Conservation (phyloP, 2,329 filamentous ascomycete genomes). For the Macroventuria anomochaeta region DNA sequence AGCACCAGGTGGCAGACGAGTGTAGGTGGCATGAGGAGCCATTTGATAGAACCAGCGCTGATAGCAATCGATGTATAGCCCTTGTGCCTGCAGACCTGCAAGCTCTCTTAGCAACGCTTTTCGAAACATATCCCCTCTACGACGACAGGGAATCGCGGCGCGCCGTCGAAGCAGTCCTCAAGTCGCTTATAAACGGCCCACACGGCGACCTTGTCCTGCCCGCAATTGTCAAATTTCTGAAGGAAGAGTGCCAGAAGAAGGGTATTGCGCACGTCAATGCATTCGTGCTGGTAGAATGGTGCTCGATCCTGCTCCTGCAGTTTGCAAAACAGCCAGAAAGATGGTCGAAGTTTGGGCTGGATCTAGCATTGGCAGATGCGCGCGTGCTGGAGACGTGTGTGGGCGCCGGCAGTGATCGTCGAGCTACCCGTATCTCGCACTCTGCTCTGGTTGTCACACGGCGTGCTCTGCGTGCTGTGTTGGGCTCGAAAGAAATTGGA, state of each 20-base stretch:
- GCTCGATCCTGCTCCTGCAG: constrained; percentile 76
- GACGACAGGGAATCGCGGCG: constrained; percentile 82
- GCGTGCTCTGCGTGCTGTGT: constrained; percentile 77
- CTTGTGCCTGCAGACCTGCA: constrained; percentile 54
- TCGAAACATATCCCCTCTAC: constrained; percentile 88
- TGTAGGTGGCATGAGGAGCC: constrained; percentile 45
- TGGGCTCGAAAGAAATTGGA: constrained; percentile 65
- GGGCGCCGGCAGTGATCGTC: constrained; percentile 48
- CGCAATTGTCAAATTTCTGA: constrained; percentile 70
- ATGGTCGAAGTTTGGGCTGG: constrained; percentile 70
- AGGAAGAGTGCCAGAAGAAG: constrained; percentile 75
- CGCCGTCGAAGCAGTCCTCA: constrained; percentile 82
- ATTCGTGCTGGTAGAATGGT: constrained; percentile 92
- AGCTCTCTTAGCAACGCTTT: constrained; percentile 73
- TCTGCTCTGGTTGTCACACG: constrained; percentile 80
- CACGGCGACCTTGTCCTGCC: constrained; percentile 65
- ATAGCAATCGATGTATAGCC: constrained; percentile 35
- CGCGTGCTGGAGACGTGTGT: constrained; percentile 80
- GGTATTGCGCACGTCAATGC: constrained; percentile 80
- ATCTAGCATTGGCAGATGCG: constrained; percentile 73
- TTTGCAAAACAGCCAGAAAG: constrained; percentile 64
- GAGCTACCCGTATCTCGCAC: constrained; percentile 64
- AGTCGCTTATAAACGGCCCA: constrained; percentile 66
- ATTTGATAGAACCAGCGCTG: constrained; percentile 13
- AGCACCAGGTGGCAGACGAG: constrained; percentile 52